Evolutionary conservation across 2,329 filamentous ascomycete genomes (phyloP).

Genomic region (Rosellinia necatrix): DNA sequence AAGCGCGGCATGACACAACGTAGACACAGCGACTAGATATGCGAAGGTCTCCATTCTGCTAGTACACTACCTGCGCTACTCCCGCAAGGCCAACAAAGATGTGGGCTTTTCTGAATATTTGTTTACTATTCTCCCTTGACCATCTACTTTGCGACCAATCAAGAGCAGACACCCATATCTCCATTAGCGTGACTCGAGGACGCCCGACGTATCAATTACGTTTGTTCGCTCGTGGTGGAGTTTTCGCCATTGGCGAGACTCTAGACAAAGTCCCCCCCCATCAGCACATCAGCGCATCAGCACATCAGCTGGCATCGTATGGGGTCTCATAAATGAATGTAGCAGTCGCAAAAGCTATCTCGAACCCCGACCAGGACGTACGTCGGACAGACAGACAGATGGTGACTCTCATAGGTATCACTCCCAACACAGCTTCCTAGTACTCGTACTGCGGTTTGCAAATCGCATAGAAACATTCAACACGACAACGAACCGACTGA

Average conservation of each 20-base stretch:
- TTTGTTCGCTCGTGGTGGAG: not conserved
- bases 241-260: not conserved
- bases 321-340: not conserved
- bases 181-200: not conserved
- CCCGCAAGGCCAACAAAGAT: not conserved
- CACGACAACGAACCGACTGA: no score
- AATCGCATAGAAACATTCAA: no score
- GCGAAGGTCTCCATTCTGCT: no score
- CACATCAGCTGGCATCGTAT: not conserved
- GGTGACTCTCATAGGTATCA: no score
- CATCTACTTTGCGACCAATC: not conserved
- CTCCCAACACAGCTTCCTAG: no score
- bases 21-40: not conserved
- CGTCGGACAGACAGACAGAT: no score
- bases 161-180: not conserved
- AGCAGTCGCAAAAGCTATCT: not conserved
- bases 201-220: slow-evolving; percentile 4
- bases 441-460: no score
- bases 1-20: not conserved
- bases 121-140: not conserved
- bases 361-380: no score
- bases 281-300: no score
- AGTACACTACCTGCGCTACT: not conserved
- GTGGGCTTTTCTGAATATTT: not conserved
- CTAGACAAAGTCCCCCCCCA: no score